Conservation (phyloP, 768 basidiomycete species). For the Scleroderma citrinum region DNA sequence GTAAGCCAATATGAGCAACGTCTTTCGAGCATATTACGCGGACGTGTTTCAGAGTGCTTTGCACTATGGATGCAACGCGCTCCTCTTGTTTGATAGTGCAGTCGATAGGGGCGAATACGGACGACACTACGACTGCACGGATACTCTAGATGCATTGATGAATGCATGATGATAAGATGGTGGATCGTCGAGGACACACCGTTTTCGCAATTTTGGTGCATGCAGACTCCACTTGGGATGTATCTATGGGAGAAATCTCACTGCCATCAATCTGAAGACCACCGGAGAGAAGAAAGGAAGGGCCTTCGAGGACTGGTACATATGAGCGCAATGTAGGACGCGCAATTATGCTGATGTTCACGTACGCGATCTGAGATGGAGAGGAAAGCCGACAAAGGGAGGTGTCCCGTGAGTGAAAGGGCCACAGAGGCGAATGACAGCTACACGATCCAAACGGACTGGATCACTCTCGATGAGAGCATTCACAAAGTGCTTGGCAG, state of each 20-base stretch:
- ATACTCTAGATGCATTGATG: conserved; percentile 13
- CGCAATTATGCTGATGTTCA: conserved; percentile 9
- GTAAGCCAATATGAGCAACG: conserved; percentile 52
- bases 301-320: conserved; percentile 22
- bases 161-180: conserved; percentile 1
- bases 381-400: conserved; percentile 49
- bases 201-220: conserved; percentile 33
- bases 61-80: conserved; percentile 37
- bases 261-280: conserved; percentile 42
- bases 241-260: conserved; percentile 38
- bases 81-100: conserved; percentile 41
- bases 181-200: conserved; percentile 12
- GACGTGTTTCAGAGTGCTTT: conserved; percentile 32
- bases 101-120: conserved; percentile 47
- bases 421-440: conserved; percentile 57
- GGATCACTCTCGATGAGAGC: conserved; percentile 55
- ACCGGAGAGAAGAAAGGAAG: conserved; percentile 32
- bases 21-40: conserved; percentile 51
- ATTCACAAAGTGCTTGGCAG: conserved; percentile 50
- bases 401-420: conserved; percentile 55
- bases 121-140: conserved; percentile 37
- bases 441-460: conserved; percentile 49
- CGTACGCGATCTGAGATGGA: conserved; percentile 25
- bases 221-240: conserved; percentile 40
- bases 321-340: neutral